phyloP scores from a whole-genome alignment of 2,329 filamentous ascomycete genomes.

The Exophiala mesophila region DNA sequence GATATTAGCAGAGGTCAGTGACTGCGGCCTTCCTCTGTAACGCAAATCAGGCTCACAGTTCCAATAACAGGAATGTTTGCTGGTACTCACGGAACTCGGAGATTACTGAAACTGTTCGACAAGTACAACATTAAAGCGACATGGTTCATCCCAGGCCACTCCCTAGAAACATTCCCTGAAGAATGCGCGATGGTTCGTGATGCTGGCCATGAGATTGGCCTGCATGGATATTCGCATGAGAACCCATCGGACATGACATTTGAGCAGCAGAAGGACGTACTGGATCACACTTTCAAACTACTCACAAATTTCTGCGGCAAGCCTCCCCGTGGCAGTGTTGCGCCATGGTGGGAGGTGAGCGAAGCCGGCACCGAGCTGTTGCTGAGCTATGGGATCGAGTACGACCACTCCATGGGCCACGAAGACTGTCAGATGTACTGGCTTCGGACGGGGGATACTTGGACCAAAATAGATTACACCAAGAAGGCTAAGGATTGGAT shows the following conservation, averaged over 20 bases:
- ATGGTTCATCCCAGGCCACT: slow-evolving; percentile 62
- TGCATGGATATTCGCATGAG: slow-evolving; percentile 71
- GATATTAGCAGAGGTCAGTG: slow-evolving; percentile 63
- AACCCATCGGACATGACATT: slow-evolving; percentile 67
- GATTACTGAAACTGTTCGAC: slow-evolving; percentile 65
- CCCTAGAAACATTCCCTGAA: slow-evolving; percentile 62
- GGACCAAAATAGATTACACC: slow-evolving; percentile 44
- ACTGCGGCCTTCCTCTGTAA: too few species aligned
- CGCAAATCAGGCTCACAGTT: not conserved
- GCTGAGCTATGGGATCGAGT: slow-evolving; percentile 41
- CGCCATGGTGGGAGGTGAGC: slow-evolving; percentile 71
- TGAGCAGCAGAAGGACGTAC: slow-evolving; percentile 69
- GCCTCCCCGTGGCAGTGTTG: slow-evolving; percentile 66
- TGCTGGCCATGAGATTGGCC: slow-evolving; percentile 60
- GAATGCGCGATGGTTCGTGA: slow-evolving; percentile 59
- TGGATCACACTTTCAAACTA: slow-evolving; percentile 71
- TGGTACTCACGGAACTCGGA: slow-evolving; percentile 60
- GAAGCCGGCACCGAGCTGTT: slow-evolving; percentile 55
- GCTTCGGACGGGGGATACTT: slow-evolving; percentile 39
- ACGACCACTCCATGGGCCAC: slow-evolving; percentile 43
- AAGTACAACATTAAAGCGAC: slow-evolving; percentile 68
- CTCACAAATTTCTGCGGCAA: slow-evolving; percentile 67
- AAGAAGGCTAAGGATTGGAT: slow-evolving; percentile 42
- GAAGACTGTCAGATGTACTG: slow-evolving; percentile 44
- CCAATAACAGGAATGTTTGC: slow-evolving; percentile 53